Evolutionary conservation across 805 yeast genomes (phyloP).

Genomic region (Kuraishia capsulata): DNA sequence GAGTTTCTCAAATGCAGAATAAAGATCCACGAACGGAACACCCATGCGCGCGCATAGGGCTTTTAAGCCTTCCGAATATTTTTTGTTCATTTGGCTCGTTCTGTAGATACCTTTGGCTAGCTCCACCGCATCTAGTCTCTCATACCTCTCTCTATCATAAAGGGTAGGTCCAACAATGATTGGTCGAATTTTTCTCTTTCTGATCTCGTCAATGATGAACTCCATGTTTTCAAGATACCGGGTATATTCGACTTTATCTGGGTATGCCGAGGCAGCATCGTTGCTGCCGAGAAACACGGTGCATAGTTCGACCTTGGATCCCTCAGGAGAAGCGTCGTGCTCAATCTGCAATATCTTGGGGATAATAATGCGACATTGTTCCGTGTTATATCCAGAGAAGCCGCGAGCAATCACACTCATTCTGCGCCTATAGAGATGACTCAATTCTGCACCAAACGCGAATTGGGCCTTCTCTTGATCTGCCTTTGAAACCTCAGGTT

Average conservation of each 20-base stretch:
- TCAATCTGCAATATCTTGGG: slow-evolving; percentile 44
- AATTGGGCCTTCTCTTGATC: slow-evolving; percentile 1
- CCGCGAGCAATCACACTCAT: slow-evolving; percentile 71
- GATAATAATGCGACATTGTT: slow-evolving; percentile 43
- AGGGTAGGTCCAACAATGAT: slow-evolving; percentile 58
- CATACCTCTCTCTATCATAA: slow-evolving; percentile 38
- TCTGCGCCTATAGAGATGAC: slow-evolving; percentile 40
- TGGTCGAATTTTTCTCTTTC: slow-evolving; percentile 33
- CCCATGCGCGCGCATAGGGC: slow-evolving; percentile 32
- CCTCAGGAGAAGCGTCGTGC: slow-evolving; percentile 21
- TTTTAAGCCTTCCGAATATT: slow-evolving; percentile 43
- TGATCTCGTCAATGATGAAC: slow-evolving; percentile 29
- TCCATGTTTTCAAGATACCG: slow-evolving; percentile 30
- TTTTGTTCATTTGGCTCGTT: slow-evolving; percentile 30
- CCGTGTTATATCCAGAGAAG: slow-evolving; percentile 64
- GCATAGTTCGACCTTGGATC: slow-evolving; percentile 26
- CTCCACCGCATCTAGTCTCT: slow-evolving; percentile 21
- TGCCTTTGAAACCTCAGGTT: neutral
- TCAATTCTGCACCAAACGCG: slow-evolving; percentile 5
- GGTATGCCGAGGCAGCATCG: slow-evolving; percentile 44
- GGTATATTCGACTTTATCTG: slow-evolving; percentile 36
- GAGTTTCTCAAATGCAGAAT: slow-evolving; percentile 28
- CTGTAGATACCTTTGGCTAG: slow-evolving; percentile 32
- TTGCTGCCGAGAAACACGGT: slow-evolving; percentile 77
- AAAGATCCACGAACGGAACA: slow-evolving; percentile 53